Percentiles rank a stretch among this genome's conserved stretches.
Evolutionary conservation across 768 basidiomycete genomes (phyloP).

Genomic region (Daedalea quercina): DNA sequence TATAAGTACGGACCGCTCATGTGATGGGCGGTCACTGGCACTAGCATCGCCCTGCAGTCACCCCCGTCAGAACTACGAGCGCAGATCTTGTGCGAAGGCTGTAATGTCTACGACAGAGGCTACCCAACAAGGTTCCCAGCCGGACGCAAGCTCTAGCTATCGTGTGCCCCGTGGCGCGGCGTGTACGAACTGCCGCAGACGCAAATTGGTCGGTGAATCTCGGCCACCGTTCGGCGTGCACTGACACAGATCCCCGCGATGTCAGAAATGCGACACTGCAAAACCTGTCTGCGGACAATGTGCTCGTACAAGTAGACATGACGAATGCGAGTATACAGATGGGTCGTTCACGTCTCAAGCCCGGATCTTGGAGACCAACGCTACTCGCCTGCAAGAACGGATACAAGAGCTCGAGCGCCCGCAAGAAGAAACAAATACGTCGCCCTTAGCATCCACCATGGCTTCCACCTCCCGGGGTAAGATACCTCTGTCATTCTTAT

Average conservation of each 20-base stretch:
- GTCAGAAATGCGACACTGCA: conserved; percentile 60
- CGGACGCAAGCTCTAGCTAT: too few relatives aligned
- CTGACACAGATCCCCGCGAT: not conserved
- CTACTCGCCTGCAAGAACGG: conserved; percentile 49
- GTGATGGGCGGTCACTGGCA: too few relatives aligned
- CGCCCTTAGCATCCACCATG: not conserved
- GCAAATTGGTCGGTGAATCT: conserved; percentile 17
- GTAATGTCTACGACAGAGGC: too few relatives aligned
- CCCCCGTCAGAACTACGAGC: too few relatives aligned
- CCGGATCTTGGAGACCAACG: conserved; percentile 52
- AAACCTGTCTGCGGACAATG: conserved; percentile 65
- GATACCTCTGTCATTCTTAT: not conserved
- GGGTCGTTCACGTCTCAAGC: conserved; percentile 55
- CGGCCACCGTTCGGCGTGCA: not conserved
- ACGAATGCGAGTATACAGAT: conserved; percentile 60
- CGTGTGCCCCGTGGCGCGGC: conserved; percentile 1
- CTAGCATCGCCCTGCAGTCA: too few relatives aligned
- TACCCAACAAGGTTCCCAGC: too few relatives aligned
- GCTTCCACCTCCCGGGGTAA: not conserved
- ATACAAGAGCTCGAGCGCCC: conserved; percentile 28
- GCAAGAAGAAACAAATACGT: conserved; percentile 3
- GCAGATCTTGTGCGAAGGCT: too few relatives aligned
- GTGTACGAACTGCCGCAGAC: conserved; percentile 20
- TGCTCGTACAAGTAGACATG: conserved; percentile 46
- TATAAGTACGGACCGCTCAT: too few relatives aligned